phyloP scores from a whole-genome alignment of 2,329 filamentous ascomycete species.

The Botryotinia globosa region DNA sequence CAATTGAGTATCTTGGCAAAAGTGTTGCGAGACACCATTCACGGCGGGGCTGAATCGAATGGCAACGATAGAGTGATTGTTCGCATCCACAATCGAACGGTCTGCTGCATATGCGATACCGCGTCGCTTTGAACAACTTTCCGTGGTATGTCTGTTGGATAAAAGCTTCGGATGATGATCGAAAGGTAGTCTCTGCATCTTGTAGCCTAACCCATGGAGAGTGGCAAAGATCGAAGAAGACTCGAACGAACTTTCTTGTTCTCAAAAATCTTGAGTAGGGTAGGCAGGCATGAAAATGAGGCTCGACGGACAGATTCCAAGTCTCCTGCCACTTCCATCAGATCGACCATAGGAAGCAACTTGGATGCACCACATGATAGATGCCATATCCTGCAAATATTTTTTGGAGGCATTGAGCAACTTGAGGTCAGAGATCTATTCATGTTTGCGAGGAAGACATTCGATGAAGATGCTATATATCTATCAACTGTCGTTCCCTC shows the following conservation, averaged over 20 bases:
- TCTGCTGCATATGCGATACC: not conserved
- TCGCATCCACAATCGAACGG: not conserved
- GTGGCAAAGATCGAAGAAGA: not conserved
- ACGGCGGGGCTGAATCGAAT: not conserved
- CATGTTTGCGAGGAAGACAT: not conserved
- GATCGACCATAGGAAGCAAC: not conserved
- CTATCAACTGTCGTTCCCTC: not conserved
- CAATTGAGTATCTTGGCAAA: not conserved
- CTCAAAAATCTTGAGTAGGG: not conserved
- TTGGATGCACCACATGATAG: not conserved
- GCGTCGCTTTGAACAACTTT: not conserved
- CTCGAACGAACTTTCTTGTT: not conserved
- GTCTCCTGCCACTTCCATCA: not conserved
- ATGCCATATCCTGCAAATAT: not conserved
- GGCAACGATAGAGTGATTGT: not conserved
- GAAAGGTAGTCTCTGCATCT: not conserved
- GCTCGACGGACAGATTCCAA: not conserved
- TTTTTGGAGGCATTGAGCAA: not conserved
- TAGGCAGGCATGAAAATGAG: not conserved
- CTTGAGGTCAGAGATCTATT: not conserved
- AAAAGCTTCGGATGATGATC: not conserved
- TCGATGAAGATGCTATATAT: not conserved
- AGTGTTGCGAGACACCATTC: not conserved
- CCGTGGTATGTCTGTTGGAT: not conserved
- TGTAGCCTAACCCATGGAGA: not conserved